A percentile compares a stretch with the other conserved stretches of the same genome.
phyloP scores from a whole-genome alignment of 805 yeast species.

The Sporopachydermia quercuum region DNA sequence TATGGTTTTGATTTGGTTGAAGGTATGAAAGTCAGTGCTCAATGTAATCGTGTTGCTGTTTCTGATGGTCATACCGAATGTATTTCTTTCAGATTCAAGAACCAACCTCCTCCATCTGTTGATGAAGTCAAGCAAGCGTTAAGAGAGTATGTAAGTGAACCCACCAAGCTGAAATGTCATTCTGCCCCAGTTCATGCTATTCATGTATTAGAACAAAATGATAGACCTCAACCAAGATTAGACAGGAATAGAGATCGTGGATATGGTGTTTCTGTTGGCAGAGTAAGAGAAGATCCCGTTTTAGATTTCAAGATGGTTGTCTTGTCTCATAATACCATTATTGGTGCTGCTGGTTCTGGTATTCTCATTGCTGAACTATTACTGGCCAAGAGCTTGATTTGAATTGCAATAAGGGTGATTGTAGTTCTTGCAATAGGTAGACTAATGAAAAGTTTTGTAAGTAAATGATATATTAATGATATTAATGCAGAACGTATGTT shows the following conservation, averaged over 20 bases:
- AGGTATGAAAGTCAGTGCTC: constrained; percentile 81
- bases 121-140: constrained; percentile 64
- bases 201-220: constrained; percentile 78
- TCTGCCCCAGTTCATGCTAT: constrained; percentile 91
- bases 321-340: constrained; percentile 91
- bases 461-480: too few species aligned
- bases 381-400: constrained; percentile 60
- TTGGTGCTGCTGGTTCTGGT: constrained; percentile 99
- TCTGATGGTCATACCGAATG: constrained; percentile 97
- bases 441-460: too few species aligned
- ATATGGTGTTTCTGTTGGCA: constrained; percentile 87
- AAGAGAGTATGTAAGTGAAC: constrained; percentile 69
- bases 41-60: constrained; percentile 93
- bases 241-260: constrained; percentile 94
- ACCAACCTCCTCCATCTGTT: constrained; percentile 71
- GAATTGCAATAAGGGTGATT: constrained; percentile 11
- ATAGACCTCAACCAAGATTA: constrained; percentile 95
- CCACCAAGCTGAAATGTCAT: constrained; percentile 60
- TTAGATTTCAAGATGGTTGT: constrained; percentile 93
- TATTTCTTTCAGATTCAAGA: constrained; percentile 70
- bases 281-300: constrained; percentile 86
- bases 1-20: constrained; percentile 40
- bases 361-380: constrained; percentile 86
- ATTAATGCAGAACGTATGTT: too few species aligned
- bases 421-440: too few species aligned